Base-by-base conservation (phyloP, 225 moss, liverwort and hornwort genomes). In the Takakia lepidozioides region DNA sequence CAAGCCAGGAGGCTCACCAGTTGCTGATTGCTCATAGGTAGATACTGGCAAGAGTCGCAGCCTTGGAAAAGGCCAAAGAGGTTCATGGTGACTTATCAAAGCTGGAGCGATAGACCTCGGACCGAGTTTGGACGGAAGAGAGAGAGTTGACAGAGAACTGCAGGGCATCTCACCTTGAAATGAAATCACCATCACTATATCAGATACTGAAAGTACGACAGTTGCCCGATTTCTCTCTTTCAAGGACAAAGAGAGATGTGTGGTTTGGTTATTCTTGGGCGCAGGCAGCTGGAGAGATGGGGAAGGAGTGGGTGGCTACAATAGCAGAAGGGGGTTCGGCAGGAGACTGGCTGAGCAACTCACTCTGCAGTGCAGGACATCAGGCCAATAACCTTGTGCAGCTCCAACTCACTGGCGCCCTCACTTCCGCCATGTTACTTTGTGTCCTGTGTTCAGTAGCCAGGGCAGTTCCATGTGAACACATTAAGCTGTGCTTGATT, bases 341-440 rank as follows among this genome's bases (percentile, higher is more conserved):
- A 2, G 25, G 64, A 46, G 95, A 90, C 38, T 80, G 76, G 59
- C 55, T 98, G 43, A 67, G 82, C 51, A 85, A 81, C 55, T 64
- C 78, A 35, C 64, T 98, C 1, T 98, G 67, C 55, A 70, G 64
- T 38, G 95, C 91, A 39, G 90, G 90, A 59, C 90, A 98, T 62
- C 81, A 87, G 68, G 95, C 95, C 20, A 83, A 85, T 52, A 69
- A 75, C 29, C 52, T 83, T 35, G 95, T 98, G 18, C 81, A 80
- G 69, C 70, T 64, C 54, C 95, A 98, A 54, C 59, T 98, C 22
- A 65, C 84, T 41, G 78, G 78, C 24, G 63, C 84, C 38, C 69
- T 98, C 39, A 75, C 90, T 40, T 90, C 87, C 39, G 75, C 83
- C 43, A 93, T 88, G 93, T 88, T 63, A 21, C 46, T 1, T 51